Conservation (phyloP, 768 basidiomycete species). For the Glaciozyma antarctica region DNA sequence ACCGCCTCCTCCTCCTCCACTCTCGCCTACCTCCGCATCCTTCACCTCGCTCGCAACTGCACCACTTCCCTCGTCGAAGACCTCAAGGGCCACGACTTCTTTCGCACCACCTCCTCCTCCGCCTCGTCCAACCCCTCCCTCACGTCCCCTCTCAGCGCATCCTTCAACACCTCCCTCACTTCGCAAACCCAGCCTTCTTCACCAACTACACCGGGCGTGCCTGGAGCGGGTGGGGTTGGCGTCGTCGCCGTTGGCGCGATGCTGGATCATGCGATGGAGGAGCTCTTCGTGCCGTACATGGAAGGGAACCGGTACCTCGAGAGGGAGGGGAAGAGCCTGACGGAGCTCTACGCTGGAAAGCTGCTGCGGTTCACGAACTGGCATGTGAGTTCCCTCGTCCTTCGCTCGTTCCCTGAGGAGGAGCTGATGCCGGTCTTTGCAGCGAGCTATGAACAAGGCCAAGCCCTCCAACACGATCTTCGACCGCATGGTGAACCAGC, state of each 20-base stretch:
- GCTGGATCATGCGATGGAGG: conserved; percentile 94
- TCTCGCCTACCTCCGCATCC: conserved; percentile 77
- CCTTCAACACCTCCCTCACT: conserved; percentile 3
- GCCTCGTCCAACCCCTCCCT: conserved; percentile 10
- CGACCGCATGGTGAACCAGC: conserved; percentile 82
- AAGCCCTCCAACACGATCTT: conserved; percentile 50
- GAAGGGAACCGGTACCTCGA: conserved; percentile 89
- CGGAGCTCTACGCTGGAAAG: conserved; percentile 64
- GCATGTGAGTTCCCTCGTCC: conserved; percentile 54
- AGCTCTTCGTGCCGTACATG: conserved; percentile 85
- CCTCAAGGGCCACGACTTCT: conserved; percentile 79
- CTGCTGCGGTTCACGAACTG: conserved; percentile 70
- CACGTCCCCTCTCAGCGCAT: conserved; percentile 1
- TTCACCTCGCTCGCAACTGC: conserved; percentile 76
- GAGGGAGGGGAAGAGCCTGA: conserved; percentile 73
- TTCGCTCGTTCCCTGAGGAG: background rate
- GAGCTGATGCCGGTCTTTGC: background rate
- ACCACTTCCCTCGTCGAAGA: conserved; percentile 75
- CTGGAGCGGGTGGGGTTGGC: conserved; percentile 30
- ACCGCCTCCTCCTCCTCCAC: conserved; percentile 67
- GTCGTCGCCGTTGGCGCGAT: conserved; percentile 46
- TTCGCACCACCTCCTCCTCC: conserved; percentile 42
- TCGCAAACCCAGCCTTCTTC: background rate
- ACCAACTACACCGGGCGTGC: background rate
- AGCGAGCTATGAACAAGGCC: conserved; percentile 51